Evolutionary conservation across 345 rosid genomes (phyloP).

Genomic region (Sapria himalayana): DNA sequence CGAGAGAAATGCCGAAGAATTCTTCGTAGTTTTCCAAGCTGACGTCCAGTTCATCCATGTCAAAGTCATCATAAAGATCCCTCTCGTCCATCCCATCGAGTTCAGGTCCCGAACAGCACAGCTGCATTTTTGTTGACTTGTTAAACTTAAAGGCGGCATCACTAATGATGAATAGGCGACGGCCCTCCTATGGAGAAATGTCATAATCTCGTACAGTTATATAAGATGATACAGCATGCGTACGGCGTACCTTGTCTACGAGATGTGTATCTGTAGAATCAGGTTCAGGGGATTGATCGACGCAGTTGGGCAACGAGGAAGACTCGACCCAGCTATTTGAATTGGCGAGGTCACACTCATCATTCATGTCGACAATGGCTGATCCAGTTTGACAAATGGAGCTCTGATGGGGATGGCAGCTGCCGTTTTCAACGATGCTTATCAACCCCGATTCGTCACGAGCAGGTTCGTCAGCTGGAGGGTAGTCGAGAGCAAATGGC

Average conservation of each 20-base stretch:
- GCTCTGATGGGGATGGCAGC: slow-evolving; percentile 19
- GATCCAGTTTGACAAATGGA: slow-evolving; percentile 13
- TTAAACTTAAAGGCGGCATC: too few species aligned
- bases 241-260: too few species aligned
- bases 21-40: slow-evolving; percentile 84
- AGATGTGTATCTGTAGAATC: too few species aligned
- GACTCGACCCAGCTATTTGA: slow-evolving; percentile 20
- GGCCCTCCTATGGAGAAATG: too few species aligned
- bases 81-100: slow-evolving; percentile 35
- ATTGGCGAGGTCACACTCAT: slow-evolving; percentile 11
- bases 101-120: slow-evolving; percentile 18
- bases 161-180: too few species aligned
- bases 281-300: too few species aligned
- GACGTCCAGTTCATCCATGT: slow-evolving; percentile 71
- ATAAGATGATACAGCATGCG: too few species aligned
- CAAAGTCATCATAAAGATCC: slow-evolving; percentile 36
- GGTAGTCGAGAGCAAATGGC: slow-evolving; percentile 44
- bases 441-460: slow-evolving; percentile 76
- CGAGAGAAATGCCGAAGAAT: slow-evolving; percentile 69
- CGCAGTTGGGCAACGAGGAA: slow-evolving; percentile 17
- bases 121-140: slow-evolving; percentile 26
- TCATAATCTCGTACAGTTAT: too few species aligned
- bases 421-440: slow-evolving; percentile 44
- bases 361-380: slow-evolving; percentile 12
- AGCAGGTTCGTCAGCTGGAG: slow-evolving; percentile 27